A percentile compares a stretch with the other conserved stretches of the same genome.
Evolutionary conservation across 805 yeast genomes (phyloP).

Genomic region (Ascoidea asiatica): DNA sequence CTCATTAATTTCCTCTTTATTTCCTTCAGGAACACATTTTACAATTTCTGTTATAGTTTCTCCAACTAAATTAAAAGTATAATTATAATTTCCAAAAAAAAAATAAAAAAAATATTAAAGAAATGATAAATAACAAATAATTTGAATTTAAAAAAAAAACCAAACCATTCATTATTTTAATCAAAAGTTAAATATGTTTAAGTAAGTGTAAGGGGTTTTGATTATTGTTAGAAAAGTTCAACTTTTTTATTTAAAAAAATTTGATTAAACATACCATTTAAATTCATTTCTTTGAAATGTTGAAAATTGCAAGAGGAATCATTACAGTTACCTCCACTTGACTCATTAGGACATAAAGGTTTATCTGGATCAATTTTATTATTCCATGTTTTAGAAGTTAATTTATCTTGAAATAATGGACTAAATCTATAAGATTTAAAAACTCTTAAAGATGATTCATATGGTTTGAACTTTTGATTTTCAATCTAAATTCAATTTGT

Average conservation of each 20-base stretch:
- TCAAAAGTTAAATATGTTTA: too few relatives aligned
- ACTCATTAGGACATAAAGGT: constrained; percentile 6
- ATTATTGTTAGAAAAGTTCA: too few relatives aligned
- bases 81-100: too few relatives aligned
- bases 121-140: too few relatives aligned
- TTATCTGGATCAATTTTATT: constrained; percentile 5
- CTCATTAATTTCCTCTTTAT: constrained; percentile 8
- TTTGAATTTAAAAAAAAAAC: too few relatives aligned
- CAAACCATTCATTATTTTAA: too few relatives aligned
- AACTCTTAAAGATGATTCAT: constrained; percentile 12
- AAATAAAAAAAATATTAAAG: too few relatives aligned
- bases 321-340: constrained; percentile 9
- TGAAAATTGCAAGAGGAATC: constrained; percentile 7
- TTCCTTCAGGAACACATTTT: constrained; percentile 5
- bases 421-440: constrained; percentile 14
- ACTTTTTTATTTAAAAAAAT: too few relatives aligned
- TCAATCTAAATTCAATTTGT: too few relatives aligned
- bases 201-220: too few relatives aligned
- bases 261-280: constrained; percentile 5
- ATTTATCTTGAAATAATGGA: constrained; percentile 10
- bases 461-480: too few relatives aligned
- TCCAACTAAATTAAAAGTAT: neutral
- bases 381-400: constrained; percentile 12
- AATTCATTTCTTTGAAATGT: constrained; percentile 10
- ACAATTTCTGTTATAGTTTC: constrained; percentile 3